These are phyloP conservation scores for Allium fistulosum DNA, from an alignment of 106 monocot species.

Conservation along the genomic window DNA sequence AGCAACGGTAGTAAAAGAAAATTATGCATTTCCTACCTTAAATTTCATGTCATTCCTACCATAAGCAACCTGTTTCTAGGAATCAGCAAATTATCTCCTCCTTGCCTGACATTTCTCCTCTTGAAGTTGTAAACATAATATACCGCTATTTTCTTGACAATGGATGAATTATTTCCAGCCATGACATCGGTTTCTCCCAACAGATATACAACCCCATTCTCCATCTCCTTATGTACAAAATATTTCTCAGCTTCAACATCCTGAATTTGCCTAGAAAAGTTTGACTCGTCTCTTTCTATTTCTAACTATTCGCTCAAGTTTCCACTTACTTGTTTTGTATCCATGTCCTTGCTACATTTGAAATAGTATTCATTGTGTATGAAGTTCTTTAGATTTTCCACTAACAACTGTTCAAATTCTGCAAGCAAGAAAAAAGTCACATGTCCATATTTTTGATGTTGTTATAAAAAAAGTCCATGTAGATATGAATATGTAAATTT, in stretches of 20 bases:
- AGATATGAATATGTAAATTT: too few relatives aligned
- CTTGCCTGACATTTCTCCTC: constrained; percentile 45
- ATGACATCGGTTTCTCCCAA: constrained; percentile 44
- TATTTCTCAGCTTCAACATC: constrained; percentile 27
- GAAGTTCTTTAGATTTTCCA: constrained; percentile 30
- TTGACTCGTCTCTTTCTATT: too few relatives aligned
- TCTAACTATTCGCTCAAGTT: background rate
- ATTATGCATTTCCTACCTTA: too few relatives aligned
- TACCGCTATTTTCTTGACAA: constrained; percentile 35
- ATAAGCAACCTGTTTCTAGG: constrained; percentile 32
- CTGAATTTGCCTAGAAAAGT: background rate
- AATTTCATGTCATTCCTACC: constrained; percentile 54
- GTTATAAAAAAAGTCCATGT: too few relatives aligned
- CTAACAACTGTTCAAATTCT: constrained; percentile 29
- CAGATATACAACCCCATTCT: constrained; percentile 43
- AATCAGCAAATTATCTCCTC: constrained; percentile 23
- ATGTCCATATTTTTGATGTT: too few relatives aligned
- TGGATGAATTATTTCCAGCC: constrained; percentile 20
- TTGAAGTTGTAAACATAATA: constrained; percentile 35
- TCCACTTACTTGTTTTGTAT: too few relatives aligned
- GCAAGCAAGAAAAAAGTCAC: too few relatives aligned
- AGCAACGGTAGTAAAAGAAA: too few relatives aligned
- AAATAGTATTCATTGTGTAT: constrained; percentile 24
- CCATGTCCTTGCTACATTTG: constrained; percentile 1
- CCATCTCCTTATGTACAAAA: constrained; percentile 40